Evolutionary conservation across 352 stramenopile species (phyloP), one percentile per base, ranked within the genome.

Genomic region (Phytophthora meadii): DNA sequence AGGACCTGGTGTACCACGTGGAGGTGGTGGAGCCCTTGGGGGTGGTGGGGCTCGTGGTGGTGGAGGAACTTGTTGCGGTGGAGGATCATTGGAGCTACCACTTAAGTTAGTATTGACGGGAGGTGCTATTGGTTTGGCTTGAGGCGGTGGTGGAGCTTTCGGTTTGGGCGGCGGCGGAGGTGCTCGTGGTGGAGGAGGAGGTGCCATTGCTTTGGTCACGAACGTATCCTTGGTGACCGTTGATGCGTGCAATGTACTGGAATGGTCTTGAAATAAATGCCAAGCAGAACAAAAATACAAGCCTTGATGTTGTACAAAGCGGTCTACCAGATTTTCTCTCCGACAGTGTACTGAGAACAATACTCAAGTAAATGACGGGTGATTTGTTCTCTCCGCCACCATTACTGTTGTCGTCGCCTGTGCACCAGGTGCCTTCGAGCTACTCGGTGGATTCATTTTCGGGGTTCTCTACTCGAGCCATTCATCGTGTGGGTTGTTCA

Each of bases 371-470:
- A 70, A 76, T 76, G 68, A 70, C 59, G 0, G 68, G 68, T 11
- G 56, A 49, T 28, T 49, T 72, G 24, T 52, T 76, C 9, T 14
- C 47, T 10, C 15, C 56, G 7, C 8, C 72, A 54, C 14, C 56
- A 40, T 22, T 64, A 36, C 34, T 45, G 11, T 52, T 54, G 41
- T 9, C 61, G 5, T 61, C 62, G 22, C 59, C 34, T 4, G 40
- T 68, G 24, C 59, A 41, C 4, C 36, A 15, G 1, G 17, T 48
- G 8, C 39, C 22, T 25, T 37, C 49, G 19, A 57, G 50, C 30
- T 89, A 88, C 53, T 84, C 79, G 3, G 70, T 90, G 19, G 79
- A 90, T 59, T 68, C 77, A 25, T 88, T 92, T 63, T 70, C 75
- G 1, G 79, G 90, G 36, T 81, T 68, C 54, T 90, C 79, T 3